Conservation (phyloP, 2,329 filamentous ascomycete genomes). For the Aaosphaeria pasadenensis region DNA sequence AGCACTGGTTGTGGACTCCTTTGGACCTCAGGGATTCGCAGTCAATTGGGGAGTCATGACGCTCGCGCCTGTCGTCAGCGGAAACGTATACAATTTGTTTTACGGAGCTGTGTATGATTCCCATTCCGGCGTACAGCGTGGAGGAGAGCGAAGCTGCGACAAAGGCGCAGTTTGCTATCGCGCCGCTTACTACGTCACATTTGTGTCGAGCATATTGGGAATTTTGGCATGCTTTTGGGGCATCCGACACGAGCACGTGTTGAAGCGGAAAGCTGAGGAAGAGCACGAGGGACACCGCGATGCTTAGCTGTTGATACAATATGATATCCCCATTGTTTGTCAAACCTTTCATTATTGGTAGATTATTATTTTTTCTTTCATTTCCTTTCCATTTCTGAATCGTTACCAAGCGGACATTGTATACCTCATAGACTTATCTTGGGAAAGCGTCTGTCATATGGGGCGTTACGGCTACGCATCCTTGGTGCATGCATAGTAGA, state of each 20-base stretch:
- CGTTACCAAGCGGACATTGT: not conserved
- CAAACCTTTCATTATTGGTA: not conserved
- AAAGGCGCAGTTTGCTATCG: constrained; percentile 80
- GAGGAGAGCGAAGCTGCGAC: constrained; percentile 70
- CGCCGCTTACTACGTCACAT: constrained; percentile 75
- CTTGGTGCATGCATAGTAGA: no score
- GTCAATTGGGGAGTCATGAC: constrained; percentile 98
- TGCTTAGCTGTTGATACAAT: constrained; percentile 9
- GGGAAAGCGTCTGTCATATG: no score
- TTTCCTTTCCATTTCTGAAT: no score
- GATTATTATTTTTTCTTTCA: not conserved
- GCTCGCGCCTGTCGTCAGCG: constrained; percentile 78
- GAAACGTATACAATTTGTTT: constrained; percentile 88
- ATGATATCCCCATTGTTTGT: not conserved
- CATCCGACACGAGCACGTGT: constrained; percentile 57
- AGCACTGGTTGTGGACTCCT: constrained; percentile 80
- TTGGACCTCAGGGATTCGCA: constrained; percentile 82
- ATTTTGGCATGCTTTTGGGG: constrained; percentile 68
- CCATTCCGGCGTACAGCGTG: constrained; percentile 67
- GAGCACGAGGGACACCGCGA: constrained; percentile 29
- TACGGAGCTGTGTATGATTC: constrained; percentile 82
- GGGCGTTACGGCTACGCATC: no score
- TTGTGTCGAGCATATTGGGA: constrained; percentile 67
- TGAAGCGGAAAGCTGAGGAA: constrained; percentile 29
- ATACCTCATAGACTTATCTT: no score